A percentile compares a stretch with the other conserved stretches of the same genome.
Conservation (phyloP, 2,329 filamentous ascomycete species). For the Bertia moriformis region DNA sequence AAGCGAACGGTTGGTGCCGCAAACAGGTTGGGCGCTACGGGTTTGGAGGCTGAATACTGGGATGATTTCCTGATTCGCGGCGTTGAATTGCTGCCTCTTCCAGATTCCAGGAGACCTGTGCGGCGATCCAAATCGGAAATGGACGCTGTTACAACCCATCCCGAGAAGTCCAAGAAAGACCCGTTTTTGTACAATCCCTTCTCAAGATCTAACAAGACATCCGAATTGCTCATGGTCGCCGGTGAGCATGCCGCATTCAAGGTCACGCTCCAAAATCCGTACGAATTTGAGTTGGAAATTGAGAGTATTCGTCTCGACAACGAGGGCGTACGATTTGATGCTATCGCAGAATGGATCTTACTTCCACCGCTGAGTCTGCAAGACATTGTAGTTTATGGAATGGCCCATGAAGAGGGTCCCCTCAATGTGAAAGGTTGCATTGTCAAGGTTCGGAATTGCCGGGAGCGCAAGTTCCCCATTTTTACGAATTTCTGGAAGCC, state of each 20-base stretch:
- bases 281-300: constrained; percentile 46
- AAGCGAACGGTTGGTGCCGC: constrained; percentile 43
- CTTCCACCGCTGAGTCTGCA: constrained; percentile 40
- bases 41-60: constrained; percentile 45
- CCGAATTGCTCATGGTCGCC: constrained; percentile 35
- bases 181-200: constrained; percentile 53
- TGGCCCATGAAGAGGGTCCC: constrained; percentile 28
- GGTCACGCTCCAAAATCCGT: constrained; percentile 47
- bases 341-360: constrained; percentile 26
- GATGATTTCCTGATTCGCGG: constrained; percentile 48
- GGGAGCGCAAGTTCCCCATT: constrained; percentile 39
- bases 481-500: constrained; percentile 39
- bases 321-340: constrained; percentile 31
- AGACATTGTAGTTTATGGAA: constrained; percentile 32
- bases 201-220: constrained; percentile 27
- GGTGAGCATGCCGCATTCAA: constrained; percentile 37
- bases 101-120: constrained; percentile 21
- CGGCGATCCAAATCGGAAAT: constrained; percentile 26
- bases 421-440: constrained; percentile 39
- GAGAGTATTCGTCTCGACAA: constrained; percentile 36
- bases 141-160: constrained; percentile 16
- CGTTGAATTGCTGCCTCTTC: constrained; percentile 26
- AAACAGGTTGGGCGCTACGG: constrained; percentile 31
- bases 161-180: constrained; percentile 23
- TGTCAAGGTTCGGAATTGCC: constrained; percentile 40